These are phyloP conservation scores for Mortierella sp. DNA, from an alignment of 371 early-diverging fungal genomes.

Conservation along the genomic window DNA sequence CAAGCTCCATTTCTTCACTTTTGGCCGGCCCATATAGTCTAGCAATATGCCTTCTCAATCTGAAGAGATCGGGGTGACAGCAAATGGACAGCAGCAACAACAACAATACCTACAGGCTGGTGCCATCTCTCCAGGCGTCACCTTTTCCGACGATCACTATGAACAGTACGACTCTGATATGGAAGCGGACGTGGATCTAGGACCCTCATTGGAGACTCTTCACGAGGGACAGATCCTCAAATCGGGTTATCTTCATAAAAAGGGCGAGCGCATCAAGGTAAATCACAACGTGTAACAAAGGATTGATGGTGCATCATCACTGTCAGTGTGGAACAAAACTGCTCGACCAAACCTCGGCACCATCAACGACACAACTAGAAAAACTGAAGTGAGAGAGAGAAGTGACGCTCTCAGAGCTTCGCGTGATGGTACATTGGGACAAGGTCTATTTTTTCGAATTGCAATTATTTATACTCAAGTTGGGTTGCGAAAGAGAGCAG, in stretches of 20 bases:
- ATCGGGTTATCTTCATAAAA: slow-evolving; percentile 79
- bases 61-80: slow-evolving; percentile 6
- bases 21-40: background rate
- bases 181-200: slow-evolving; percentile 57
- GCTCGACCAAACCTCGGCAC: too few species aligned
- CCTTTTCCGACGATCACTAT: slow-evolving; percentile 51
- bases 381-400: too few species aligned
- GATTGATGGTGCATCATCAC: background rate
- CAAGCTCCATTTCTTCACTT: background rate
- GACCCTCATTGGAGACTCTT: slow-evolving; percentile 62
- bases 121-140: slow-evolving; percentile 40
- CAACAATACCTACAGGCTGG: slow-evolving; percentile 28
- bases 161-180: slow-evolving; percentile 68
- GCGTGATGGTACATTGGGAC: too few species aligned
- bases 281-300: background rate
- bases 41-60: slow-evolving; percentile 7
- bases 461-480: too few species aligned
- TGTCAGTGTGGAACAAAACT: too few species aligned
- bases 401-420: too few species aligned
- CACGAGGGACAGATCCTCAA: slow-evolving; percentile 74
- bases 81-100: slow-evolving; percentile 12
- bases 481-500: too few species aligned
- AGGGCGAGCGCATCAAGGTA: slow-evolving; percentile 69
- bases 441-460: too few species aligned
- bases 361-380: background rate